A percentile compares a stretch with the other conserved stretches of the same genome.
Evolutionary conservation across 352 stramenopile species (phyloP).

Genomic region (Pythium phragmiticola): DNA sequence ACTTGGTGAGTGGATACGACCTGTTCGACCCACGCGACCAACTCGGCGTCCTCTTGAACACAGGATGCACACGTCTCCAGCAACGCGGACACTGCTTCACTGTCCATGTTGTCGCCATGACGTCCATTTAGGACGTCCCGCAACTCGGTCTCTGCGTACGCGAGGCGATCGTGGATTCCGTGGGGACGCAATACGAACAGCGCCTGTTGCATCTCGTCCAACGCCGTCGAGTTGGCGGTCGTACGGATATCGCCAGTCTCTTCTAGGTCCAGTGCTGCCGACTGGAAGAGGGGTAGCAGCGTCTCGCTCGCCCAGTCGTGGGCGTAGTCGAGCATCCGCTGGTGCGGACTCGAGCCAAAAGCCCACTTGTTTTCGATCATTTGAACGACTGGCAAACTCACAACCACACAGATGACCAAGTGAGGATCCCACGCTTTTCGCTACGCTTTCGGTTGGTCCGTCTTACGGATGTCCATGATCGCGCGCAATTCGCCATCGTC

Average conservation of each 20-base stretch:
- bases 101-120: neutral
- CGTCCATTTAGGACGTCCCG: neutral
- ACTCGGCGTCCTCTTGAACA: constrained; percentile 4
- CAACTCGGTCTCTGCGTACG: neutral
- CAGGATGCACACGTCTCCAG: constrained; percentile 13
- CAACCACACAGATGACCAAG: neutral
- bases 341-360: constrained; percentile 3
- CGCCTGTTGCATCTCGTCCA: constrained; percentile 10
- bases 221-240: neutral
- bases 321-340: constrained; percentile 23
- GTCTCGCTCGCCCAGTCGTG: constrained; percentile 27
- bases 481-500: constrained; percentile 2
- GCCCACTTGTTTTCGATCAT: constrained; percentile 23
- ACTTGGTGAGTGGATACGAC: neutral
- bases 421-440: neutral
- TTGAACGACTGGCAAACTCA: constrained; percentile 12
- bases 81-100: neutral
- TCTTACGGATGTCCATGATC: constrained; percentile 21
- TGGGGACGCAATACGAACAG: constrained; percentile 13
- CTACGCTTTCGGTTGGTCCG: neutral
- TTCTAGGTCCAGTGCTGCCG: neutral
- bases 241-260: neutral
- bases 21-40: constrained; percentile 8
- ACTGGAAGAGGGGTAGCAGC: constrained; percentile 8
- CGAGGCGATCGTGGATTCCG: neutral